Evolutionary conservation across 2,329 filamentous ascomycete species (phyloP), one percentile per base, ranked within the genome.

Genomic region (Ilyonectria robusta): DNA sequence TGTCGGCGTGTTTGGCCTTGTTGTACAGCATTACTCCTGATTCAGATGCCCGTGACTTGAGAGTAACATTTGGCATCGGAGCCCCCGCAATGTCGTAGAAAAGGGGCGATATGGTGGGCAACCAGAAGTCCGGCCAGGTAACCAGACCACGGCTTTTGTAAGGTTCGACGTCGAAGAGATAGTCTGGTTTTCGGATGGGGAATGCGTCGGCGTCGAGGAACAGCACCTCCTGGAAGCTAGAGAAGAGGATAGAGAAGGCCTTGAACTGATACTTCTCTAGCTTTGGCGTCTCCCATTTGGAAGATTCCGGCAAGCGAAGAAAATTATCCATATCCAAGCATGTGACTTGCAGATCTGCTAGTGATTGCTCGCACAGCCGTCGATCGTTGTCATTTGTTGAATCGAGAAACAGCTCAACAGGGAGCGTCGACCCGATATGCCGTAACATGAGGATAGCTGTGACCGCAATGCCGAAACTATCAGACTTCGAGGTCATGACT

Each of bases 61-160:
- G 42, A 0, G 73, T 75, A 3, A 67, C 55, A 1, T 74, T 60
- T 2, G 73, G 73, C 31, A 42, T 69, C 6, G 58, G 47, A 1
- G 47, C 63, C 0, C 60, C 70, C 1, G 73, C 64, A n/a, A 75
- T 72, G 11, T 72, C 37, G 17, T 75, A 75, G 29, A 75, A 75
- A 0, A 72, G 35, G 1, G 73, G 73, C 0, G 73, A 75, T 48
- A 75, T 75, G 0, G 73, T 75, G 1, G 73, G 73, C 1, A 75
- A 19, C 73, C 73, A 75, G 37, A 75, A 75, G 62, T 75, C 73
- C 1, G 73, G 73, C 73, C 73, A 75, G 3, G 68, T 74, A 6
- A 75, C 73, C 1, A 75, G 44, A 1, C 73, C 73, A 0, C 53
- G 63, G 8, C 66, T 69, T 13, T 62, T 67, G 7, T 71, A 75